phyloP scores from a whole-genome alignment of 2,329 filamentous ascomycete genomes.

The Fusarium sp. region DNA sequence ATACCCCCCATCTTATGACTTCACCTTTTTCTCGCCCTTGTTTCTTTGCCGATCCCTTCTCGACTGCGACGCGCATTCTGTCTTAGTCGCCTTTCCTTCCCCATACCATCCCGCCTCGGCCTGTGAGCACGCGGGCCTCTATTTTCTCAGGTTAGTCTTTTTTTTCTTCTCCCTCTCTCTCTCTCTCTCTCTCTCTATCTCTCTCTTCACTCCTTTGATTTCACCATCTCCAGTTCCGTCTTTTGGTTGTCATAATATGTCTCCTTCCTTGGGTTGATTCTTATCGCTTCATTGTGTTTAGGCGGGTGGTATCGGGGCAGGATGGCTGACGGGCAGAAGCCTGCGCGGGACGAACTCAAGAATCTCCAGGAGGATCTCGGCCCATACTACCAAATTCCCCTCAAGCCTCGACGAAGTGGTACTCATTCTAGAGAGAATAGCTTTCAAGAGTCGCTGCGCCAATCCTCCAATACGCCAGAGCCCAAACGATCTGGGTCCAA shows the following conservation, averaged over 20 bases:
- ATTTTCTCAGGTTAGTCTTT: constrained; percentile 33
- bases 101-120: constrained; percentile 40
- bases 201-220: constrained; percentile 5
- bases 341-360: constrained; percentile 47
- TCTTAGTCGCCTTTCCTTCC: constrained; percentile 38
- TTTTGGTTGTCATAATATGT: constrained; percentile 25
- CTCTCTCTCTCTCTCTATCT: constrained; percentile 9
- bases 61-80: constrained; percentile 29
- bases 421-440: constrained; percentile 40
- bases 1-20: constrained; percentile 10
- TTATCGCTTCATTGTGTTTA: constrained; percentile 45
- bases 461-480: constrained; percentile 40
- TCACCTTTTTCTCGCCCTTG: background rate
- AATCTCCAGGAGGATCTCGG: constrained; percentile 49
- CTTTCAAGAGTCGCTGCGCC: constrained; percentile 37
- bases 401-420: constrained; percentile 38
- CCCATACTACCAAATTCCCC: constrained; percentile 45
- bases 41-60: constrained; percentile 29
- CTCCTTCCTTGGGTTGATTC: constrained; percentile 44
- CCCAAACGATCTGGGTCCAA: constrained; percentile 39
- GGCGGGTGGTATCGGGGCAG: constrained; percentile 44
- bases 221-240: background rate
- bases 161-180: constrained; percentile 23
- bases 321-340: constrained; percentile 50
- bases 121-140: constrained; percentile 32